Evolutionary conservation across 129 eudicot species (phyloP).

Genomic region (carrot (Daucus carota)): DNA sequence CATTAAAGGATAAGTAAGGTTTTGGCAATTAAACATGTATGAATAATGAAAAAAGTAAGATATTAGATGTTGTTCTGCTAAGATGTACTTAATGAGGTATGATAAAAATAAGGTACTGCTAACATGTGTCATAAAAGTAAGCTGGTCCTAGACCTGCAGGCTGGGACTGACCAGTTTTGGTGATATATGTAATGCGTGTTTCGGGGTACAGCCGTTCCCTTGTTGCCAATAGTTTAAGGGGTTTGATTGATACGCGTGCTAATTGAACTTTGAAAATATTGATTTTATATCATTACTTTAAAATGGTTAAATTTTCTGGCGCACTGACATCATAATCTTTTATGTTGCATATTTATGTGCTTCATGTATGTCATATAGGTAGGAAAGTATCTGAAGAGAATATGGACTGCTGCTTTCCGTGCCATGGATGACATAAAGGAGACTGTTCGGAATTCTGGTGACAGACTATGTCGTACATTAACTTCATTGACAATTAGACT

Average conservation of each 20-base stretch:
- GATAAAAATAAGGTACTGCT: not conserved
- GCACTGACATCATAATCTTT: not conserved
- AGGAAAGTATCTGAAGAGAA: slow-evolving; percentile 63
- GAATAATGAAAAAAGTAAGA: not conserved
- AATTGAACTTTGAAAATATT: not conserved
- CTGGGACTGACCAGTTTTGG: not conserved
- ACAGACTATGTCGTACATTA: slow-evolving; percentile 77
- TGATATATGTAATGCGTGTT: not conserved
- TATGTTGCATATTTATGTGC: slow-evolving; percentile 7
- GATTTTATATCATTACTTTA: not conserved
- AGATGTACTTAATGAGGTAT: not conserved
- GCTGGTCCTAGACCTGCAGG: not conserved
- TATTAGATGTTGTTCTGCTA: not conserved
- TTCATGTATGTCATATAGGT: slow-evolving; percentile 36
- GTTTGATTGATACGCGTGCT: not conserved
- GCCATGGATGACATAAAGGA: slow-evolving; percentile 99
- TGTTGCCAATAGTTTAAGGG: not conserved
- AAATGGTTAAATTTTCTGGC: not conserved
- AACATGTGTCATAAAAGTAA: not conserved
- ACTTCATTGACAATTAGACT: slow-evolving; percentile 72
- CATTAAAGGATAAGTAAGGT: not conserved
- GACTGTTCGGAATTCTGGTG: slow-evolving; percentile 87
- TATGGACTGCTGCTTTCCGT: slow-evolving; percentile 89
- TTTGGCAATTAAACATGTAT: not conserved
- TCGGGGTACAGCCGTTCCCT: not conserved